Percentiles rank a stretch among this genome's conserved stretches.
These are phyloP conservation scores for Teunomyces barrocoloradensis DNA, from an alignment of 805 yeast genomes.

Conservation along the genomic window DNA sequence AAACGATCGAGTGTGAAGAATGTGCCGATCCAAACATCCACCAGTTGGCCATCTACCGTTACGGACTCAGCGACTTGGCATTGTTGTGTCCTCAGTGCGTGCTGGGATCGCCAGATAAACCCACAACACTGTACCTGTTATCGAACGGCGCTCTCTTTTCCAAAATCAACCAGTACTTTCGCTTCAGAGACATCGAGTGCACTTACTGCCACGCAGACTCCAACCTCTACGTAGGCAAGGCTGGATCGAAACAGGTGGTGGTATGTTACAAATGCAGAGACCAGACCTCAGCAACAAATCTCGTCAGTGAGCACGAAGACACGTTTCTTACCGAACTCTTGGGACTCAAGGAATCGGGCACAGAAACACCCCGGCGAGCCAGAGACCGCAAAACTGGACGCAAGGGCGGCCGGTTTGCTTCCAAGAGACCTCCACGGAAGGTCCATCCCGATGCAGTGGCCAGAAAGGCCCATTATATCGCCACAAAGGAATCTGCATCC, in stretches of 20 bases:
- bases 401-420: constrained; percentile 33
- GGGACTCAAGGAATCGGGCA: constrained; percentile 44
- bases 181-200: constrained; percentile 52
- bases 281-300: constrained; percentile 12
- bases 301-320: constrained; percentile 47
- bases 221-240: constrained; percentile 35
- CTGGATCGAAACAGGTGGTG: constrained; percentile 20
- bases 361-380: constrained; percentile 13
- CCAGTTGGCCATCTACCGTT: constrained; percentile 48
- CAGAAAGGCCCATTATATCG: constrained; percentile 37
- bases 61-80: constrained; percentile 55
- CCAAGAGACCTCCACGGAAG: constrained; percentile 15
- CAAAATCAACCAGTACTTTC: constrained; percentile 46
- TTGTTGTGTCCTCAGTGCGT: constrained; percentile 48
- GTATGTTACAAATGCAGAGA: constrained; percentile 45
- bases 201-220: constrained; percentile 41
- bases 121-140: constrained; percentile 49
- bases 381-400: constrained; percentile 14
- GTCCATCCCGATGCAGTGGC: constrained; percentile 32
- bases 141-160: constrained; percentile 55
- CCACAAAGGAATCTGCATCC: constrained; percentile 27
- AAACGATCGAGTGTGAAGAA: constrained; percentile 52
- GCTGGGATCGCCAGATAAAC: constrained; percentile 27
- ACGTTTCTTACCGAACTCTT: constrained; percentile 45
- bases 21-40: constrained; percentile 56